A percentile compares a stretch with the other conserved stretches of the same genome.
These are phyloP conservation scores for Mortierella claussenii DNA, from an alignment of 192 early-diverging fungal genomes.

Conservation along the genomic window DNA sequence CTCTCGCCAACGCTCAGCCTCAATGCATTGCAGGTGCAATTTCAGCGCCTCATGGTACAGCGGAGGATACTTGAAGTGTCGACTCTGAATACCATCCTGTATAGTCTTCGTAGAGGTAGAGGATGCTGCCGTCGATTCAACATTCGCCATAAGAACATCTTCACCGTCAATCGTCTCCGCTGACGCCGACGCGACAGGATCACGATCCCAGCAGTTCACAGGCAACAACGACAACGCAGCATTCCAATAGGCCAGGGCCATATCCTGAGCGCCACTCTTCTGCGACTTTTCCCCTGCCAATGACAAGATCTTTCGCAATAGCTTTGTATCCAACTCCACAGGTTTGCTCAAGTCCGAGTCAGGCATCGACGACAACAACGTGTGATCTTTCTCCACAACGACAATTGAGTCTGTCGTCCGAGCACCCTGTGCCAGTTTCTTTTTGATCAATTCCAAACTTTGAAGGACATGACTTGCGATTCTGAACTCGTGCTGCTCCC, in stretches of 20 bases:
- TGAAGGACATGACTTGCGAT: slow-evolving; percentile 37
- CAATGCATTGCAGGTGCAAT: slow-evolving; percentile 45
- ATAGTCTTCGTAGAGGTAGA: background rate
- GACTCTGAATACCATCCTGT: background rate
- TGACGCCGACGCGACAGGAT: background rate
- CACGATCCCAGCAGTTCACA: slow-evolving; percentile 32
- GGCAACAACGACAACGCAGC: slow-evolving; percentile 38
- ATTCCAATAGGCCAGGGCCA: slow-evolving; percentile 40
- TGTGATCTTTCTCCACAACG: background rate
- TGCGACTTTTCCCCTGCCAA: slow-evolving; percentile 47
- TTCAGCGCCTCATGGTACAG: slow-evolving; percentile 42
- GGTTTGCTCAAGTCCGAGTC: background rate
- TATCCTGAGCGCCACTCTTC: slow-evolving; percentile 49
- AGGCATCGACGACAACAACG: background rate
- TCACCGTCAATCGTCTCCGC: background rate
- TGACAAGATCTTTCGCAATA: slow-evolving; percentile 20
- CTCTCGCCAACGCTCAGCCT: slow-evolving; percentile 48
- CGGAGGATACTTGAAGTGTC: background rate
- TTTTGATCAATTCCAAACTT: slow-evolving; percentile 33
- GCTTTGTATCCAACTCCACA: slow-evolving; percentile 6
- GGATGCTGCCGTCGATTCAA: background rate
- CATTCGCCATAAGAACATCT: background rate
- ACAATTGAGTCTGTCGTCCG: background rate
- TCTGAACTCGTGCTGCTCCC: slow-evolving; percentile 40
- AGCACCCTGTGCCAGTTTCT: slow-evolving; percentile 9